phyloP scores from a whole-genome alignment of 139 green algal genomes.

The Coelastrella sp. region DNA sequence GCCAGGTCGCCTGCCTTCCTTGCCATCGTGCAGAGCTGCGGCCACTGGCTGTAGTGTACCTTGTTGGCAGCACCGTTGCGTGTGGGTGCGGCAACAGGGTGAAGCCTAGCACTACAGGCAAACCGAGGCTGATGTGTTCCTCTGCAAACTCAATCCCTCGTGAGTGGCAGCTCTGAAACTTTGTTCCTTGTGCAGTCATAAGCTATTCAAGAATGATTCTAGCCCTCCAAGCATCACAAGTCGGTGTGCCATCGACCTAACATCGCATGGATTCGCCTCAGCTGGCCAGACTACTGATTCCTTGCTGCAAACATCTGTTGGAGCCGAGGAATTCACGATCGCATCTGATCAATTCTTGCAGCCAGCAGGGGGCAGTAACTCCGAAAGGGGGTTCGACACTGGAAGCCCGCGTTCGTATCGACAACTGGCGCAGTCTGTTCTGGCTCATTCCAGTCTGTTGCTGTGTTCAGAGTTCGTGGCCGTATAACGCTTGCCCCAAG shows the following conservation, averaged over 20 bases:
- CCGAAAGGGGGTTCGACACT: too few relatives aligned
- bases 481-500: not conserved
- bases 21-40: not conserved
- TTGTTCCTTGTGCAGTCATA: not conserved
- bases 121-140: slow-evolving; percentile 8
- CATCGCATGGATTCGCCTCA: too few relatives aligned
- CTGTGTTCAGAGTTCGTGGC: not conserved
- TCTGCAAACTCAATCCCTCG: not conserved
- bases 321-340: too few relatives aligned
- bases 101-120: not conserved
- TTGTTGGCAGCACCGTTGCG: slow-evolving; percentile 16
- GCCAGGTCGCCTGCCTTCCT: slow-evolving; percentile 1
- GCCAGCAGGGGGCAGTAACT: too few relatives aligned
- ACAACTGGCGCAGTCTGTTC: not conserved
- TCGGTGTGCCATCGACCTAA: too few relatives aligned
- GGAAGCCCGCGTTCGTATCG: too few relatives aligned
- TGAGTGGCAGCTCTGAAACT: not conserved
- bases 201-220: not conserved
- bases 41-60: not conserved
- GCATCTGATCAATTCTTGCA: too few relatives aligned
- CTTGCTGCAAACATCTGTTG: too few relatives aligned
- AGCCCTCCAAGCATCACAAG: too few relatives aligned
- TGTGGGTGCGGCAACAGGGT: not conserved
- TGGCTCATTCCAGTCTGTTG: not conserved
- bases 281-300: too few relatives aligned